Conservation (phyloP, 768 basidiomycete genomes). For the Dioszegia aurantiaca region DNA sequence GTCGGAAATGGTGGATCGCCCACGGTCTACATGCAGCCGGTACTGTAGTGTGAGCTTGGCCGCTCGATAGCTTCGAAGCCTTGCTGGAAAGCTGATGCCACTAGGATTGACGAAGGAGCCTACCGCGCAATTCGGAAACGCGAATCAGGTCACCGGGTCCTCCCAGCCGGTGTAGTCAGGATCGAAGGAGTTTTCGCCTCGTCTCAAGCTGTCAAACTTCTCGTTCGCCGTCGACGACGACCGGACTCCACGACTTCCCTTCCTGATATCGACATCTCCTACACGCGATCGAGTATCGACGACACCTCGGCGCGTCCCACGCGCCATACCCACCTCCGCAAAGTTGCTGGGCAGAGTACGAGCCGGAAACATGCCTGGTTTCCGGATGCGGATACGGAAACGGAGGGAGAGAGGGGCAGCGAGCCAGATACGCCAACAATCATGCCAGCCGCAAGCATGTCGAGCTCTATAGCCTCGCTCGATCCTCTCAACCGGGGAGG, state of each 20-base stretch:
- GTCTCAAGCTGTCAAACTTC: constrained; percentile 87
- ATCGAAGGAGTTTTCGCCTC: constrained; percentile 87
- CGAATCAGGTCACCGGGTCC: constrained; percentile 76
- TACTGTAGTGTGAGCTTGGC: constrained; percentile 59
- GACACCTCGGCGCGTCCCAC: not conserved
- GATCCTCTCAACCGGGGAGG: constrained; percentile 56
- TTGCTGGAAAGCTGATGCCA: constrained; percentile 4
- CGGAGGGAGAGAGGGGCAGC: constrained; percentile 28
- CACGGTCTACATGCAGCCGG: constrained; percentile 90
- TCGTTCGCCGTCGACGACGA: constrained; percentile 55
- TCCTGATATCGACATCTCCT: not conserved
- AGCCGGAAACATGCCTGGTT: not conserved
- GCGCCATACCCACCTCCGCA: too few relatives aligned
- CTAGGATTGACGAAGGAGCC: constrained; percentile 75
- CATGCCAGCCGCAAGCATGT: constrained; percentile 55
- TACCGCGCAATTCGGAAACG: constrained; percentile 77
- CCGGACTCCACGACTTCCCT: not conserved
- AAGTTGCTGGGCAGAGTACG: not conserved
- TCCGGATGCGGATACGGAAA: constrained; percentile 6
- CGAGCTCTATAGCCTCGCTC: constrained; percentile 57
- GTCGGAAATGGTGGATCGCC: constrained; percentile 94
- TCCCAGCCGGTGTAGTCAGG: constrained; percentile 85
- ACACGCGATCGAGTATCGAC: constrained; percentile 6
- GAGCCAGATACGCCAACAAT: constrained; percentile 60
- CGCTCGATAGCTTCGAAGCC: not conserved